Evolutionary conservation across 352 stramenopile species (phyloP).

Genomic region (Pythium phragmiticola): DNA sequence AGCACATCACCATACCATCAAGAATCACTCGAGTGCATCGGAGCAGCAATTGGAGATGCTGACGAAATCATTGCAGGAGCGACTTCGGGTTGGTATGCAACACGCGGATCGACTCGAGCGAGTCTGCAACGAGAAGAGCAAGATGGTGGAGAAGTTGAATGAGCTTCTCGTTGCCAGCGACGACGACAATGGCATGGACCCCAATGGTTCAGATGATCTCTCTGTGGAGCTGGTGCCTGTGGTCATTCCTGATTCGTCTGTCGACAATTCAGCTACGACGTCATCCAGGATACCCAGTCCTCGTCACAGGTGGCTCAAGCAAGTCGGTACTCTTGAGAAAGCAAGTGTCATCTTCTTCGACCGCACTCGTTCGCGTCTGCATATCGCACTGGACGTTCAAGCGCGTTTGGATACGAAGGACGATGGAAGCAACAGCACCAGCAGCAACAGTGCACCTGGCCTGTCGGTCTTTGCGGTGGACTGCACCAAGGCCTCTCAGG

Average conservation of each 20-base stretch:
- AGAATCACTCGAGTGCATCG: constrained; percentile 13
- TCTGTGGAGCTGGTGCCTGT: constrained; percentile 9
- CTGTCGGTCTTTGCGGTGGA: constrained; percentile 4
- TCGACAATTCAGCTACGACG: neutral
- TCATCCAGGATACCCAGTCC: neutral
- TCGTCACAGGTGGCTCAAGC: too few relatives aligned
- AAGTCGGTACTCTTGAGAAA: neutral
- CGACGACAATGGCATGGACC: neutral
- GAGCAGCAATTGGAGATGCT: constrained; percentile 49
- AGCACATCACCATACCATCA: neutral
- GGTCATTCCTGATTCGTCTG: neutral
- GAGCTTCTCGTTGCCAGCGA: constrained; percentile 26
- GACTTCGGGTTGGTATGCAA: constrained; percentile 35
- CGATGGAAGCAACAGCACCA: too few relatives aligned
- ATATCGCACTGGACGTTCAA: neutral
- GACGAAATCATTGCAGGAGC: constrained; percentile 38
- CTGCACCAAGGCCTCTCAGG: neutral
- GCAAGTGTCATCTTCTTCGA: constrained; percentile 6
- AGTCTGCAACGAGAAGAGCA: constrained; percentile 44
- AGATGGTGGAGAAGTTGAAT: constrained; percentile 33
- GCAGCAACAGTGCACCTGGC: too few relatives aligned
- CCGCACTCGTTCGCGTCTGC: neutral
- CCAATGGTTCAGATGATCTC: neutral
- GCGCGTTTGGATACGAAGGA: neutral
- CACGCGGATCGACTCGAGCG: constrained; percentile 40